Conservation (phyloP, 441 rosid species). For the Bocquillonia castaneifolia region DNA sequence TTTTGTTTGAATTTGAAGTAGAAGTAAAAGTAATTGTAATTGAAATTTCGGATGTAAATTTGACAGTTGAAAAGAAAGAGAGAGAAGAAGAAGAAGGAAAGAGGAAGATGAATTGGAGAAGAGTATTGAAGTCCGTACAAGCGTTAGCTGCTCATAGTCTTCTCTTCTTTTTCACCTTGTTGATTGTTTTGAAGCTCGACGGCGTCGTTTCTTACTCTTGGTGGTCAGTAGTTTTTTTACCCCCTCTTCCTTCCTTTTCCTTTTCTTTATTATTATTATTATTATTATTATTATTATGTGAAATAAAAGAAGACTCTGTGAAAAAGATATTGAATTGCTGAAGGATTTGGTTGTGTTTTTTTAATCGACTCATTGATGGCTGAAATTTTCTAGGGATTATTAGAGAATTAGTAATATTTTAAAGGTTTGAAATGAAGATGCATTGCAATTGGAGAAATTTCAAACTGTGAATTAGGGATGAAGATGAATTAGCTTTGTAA, state of each 20-base stretch:
- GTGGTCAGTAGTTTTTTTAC: constrained; percentile 53
- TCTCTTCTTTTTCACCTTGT: constrained; percentile 65
- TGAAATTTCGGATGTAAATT: no score
- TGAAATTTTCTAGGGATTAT: no score
- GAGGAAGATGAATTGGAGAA: constrained; percentile 59
- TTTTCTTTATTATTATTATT: no score
- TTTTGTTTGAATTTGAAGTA: no score
- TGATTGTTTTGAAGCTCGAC: constrained; percentile 73
- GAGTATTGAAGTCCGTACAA: constrained; percentile 84
- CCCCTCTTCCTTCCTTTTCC: constrained; percentile 1
- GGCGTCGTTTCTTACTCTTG: constrained; percentile 55
- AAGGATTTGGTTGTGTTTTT: no score
- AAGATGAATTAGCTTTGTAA: no score
- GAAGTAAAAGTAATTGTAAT: no score
- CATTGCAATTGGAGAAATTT: background rate
- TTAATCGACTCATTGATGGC: no score
- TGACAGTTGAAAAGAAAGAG: background rate
- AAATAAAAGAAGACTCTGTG: no score
- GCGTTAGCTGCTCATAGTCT: constrained; percentile 74
- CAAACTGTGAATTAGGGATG: background rate
- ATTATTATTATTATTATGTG: no score
- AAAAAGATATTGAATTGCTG: no score
- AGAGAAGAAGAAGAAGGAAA: background rate
- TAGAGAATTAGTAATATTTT: no score
- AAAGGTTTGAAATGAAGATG: background rate